Evolutionary conservation across 495 filamentous ascomycete genomes (phyloP).

Genomic region (Podospora tetraspora): DNA sequence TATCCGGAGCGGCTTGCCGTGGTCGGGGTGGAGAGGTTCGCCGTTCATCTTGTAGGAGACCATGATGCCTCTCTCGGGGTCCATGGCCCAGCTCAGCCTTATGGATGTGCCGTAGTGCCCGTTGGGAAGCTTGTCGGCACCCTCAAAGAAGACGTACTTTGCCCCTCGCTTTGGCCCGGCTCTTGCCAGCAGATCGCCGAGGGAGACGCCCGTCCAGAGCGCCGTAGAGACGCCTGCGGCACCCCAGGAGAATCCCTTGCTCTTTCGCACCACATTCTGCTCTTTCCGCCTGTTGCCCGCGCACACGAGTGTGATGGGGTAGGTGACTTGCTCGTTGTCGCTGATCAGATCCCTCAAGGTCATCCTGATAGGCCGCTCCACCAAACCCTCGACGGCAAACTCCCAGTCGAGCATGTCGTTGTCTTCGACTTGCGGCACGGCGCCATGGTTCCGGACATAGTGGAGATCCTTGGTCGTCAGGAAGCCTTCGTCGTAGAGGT

Average conservation of each 20-base stretch:
- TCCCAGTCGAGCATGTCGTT: slow-evolving; percentile 73
- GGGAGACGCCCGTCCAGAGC: slow-evolving; percentile 78
- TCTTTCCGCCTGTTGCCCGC: slow-evolving; percentile 93
- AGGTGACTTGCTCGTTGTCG: slow-evolving; percentile 78
- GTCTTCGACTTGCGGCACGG: slow-evolving; percentile 73
- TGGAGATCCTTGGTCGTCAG: slow-evolving; percentile 88
- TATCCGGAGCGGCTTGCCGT: slow-evolving; percentile 77
- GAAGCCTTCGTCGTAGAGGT: slow-evolving; percentile 81
- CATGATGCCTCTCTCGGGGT: slow-evolving; percentile 81
- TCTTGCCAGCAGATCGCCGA: slow-evolving; percentile 64
- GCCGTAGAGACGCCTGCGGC: slow-evolving; percentile 84
- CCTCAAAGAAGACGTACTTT: slow-evolving; percentile 88
- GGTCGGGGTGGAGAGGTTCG: slow-evolving; percentile 74
- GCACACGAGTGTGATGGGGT: slow-evolving; percentile 86
- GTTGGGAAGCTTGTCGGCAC: slow-evolving; percentile 84
- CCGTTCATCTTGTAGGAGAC: slow-evolving; percentile 93
- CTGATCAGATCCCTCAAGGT: slow-evolving; percentile 67
- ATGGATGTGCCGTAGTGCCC: slow-evolving; percentile 87
- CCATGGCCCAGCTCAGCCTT: slow-evolving; percentile 84
- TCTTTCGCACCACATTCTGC: slow-evolving; percentile 86
- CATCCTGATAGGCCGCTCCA: slow-evolving; percentile 70
- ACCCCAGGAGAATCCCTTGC: slow-evolving; percentile 96
- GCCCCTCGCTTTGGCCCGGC: slow-evolving; percentile 67
- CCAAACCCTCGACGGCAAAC: slow-evolving; percentile 79
- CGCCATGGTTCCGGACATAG: slow-evolving; percentile 93